Conservation (phyloP, 345 rosid species). For the Gossypium herbaceum region DNA sequence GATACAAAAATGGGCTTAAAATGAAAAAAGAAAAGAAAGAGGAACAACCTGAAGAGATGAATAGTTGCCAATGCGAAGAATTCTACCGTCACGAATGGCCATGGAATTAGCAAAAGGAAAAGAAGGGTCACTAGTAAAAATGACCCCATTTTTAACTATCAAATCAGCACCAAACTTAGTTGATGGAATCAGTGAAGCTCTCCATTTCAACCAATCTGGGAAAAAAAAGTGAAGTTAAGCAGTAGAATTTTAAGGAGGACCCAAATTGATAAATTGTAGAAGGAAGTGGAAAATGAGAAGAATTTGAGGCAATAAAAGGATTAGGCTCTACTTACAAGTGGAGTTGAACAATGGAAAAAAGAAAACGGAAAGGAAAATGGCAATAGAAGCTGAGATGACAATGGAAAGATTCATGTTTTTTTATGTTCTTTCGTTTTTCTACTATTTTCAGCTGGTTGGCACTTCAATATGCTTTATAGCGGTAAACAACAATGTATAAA, state of each 20-base stretch:
- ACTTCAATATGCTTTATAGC: too few species aligned
- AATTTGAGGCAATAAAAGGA: background rate
- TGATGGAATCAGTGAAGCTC: conserved; percentile 25
- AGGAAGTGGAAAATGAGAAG: background rate
- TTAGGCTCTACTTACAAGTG: conserved; percentile 18
- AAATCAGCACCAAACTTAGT: conserved; percentile 49
- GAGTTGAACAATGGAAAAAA: conserved; percentile 32
- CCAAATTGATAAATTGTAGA: background rate
- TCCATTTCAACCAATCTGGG: conserved; percentile 50
- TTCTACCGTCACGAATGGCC: conserved; percentile 67
- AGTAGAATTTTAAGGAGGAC: background rate
- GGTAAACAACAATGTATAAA: too few species aligned
- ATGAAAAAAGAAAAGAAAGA: background rate
- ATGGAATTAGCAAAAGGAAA: conserved; percentile 69
- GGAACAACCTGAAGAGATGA: conserved; percentile 57
- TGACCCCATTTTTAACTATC: conserved; percentile 60
- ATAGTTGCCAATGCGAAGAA: conserved; percentile 64
- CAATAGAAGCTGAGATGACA: conserved; percentile 36
- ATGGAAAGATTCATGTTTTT: conserved; percentile 31
- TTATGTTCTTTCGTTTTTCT: background rate
- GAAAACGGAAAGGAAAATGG: conserved; percentile 35
- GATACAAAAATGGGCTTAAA: background rate
- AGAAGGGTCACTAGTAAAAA: conserved; percentile 69
- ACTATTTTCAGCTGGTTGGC: too few species aligned
- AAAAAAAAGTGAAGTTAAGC: background rate